Evolutionary conservation across 257 asterid species (phyloP).

Genomic region (Penstemon eatonii): DNA sequence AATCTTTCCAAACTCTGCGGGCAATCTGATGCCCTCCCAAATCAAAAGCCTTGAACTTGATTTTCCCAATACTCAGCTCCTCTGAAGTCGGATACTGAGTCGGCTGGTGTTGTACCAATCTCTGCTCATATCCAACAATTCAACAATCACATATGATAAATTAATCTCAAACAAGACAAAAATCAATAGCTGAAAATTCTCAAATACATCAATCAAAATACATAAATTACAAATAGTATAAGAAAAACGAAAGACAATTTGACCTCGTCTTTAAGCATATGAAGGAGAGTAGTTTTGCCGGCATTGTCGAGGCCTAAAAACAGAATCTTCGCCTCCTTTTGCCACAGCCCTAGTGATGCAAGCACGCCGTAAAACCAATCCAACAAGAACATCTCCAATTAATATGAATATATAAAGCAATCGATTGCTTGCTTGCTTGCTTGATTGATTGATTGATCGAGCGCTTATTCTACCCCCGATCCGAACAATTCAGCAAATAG

Average conservation of each 20-base stretch:
- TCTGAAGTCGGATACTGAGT: constrained; percentile 88
- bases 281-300: constrained; percentile 93
- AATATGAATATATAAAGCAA: neutral
- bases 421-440: neutral
- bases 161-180: neutral
- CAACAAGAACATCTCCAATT: constrained; percentile 61
- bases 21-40: constrained; percentile 97
- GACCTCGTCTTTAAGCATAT: constrained; percentile 95
- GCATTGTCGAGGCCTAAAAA: constrained; percentile 94
- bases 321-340: constrained; percentile 92
- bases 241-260: neutral
- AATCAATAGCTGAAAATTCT: neutral
- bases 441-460: constrained; percentile 7
- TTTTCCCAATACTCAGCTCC: constrained; percentile 87
- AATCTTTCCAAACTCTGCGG: constrained; percentile 92
- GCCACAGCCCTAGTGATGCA: constrained; percentile 93
- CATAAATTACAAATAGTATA: neutral
- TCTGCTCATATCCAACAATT: constrained; percentile 47
- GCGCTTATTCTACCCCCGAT: constrained; percentile 24
- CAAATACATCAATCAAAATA: neutral
- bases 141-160: constrained; percentile 14
- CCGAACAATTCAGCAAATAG: constrained; percentile 24
- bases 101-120: constrained; percentile 92
- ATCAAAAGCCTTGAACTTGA: constrained; percentile 89
- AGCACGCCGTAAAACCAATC: constrained; percentile 96